Percentiles rank a stretch among this genome's conserved stretches.
Conservation (phyloP, 2,329 filamentous ascomycete genomes). For the Calonectria crousiana region DNA sequence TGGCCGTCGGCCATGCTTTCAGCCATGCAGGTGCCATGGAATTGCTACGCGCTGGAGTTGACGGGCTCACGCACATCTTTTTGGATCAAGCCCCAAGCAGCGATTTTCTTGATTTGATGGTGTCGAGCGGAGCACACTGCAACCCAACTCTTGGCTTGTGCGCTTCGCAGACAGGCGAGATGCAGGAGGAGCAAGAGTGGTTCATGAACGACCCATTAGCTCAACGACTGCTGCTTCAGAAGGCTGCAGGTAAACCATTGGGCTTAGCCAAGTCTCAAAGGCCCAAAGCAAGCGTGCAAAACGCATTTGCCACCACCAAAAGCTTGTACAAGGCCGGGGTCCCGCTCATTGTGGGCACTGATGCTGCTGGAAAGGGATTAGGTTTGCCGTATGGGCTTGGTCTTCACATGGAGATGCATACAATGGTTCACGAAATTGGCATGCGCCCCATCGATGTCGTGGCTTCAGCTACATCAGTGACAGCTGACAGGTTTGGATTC, state of each 20-base stretch:
- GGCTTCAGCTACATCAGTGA: background rate
- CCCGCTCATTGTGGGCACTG: background rate
- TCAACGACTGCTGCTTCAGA: background rate
- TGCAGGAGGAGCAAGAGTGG: background rate
- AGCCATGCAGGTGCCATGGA: background rate
- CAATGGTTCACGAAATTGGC: background rate
- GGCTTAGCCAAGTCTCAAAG: background rate
- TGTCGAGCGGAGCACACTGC: background rate
- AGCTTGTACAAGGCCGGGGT: background rate
- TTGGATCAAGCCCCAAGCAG: background rate
- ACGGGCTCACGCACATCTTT: background rate
- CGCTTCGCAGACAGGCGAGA: background rate
- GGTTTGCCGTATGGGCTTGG: background rate
- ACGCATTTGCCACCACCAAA: background rate
- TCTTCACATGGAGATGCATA: background rate
- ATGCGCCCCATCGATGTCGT: background rate
- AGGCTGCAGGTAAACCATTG: background rate
- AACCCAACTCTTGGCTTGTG: background rate
- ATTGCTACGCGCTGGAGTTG: background rate
- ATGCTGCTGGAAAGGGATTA: background rate
- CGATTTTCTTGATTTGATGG: background rate
- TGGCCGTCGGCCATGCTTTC: background rate
- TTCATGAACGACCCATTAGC: background rate
- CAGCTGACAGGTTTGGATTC: background rate
- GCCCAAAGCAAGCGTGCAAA: background rate